Evolutionary conservation across 2,329 filamentous ascomycete genomes (phyloP), one percentile per base, ranked within the genome.

Genomic region (Cladophialophora bantiana): DNA sequence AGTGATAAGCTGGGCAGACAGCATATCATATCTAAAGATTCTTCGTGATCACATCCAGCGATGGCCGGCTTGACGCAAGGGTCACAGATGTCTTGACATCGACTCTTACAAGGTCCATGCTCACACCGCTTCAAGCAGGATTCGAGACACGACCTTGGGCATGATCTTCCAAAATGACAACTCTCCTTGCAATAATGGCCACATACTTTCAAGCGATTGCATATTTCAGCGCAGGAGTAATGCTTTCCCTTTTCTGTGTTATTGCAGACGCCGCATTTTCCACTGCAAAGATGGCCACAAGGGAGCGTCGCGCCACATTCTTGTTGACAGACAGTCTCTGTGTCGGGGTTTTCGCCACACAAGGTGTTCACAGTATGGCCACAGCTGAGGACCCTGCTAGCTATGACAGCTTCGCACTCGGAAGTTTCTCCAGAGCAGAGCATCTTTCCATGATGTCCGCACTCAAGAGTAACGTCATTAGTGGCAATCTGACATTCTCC

Each of bases 221-320:
- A 70, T n/a, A 62, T 62, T 3, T 66, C 32, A n/a, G 48, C 10
- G 60, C 68, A 70, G 4, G 13, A 13, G 15, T 55, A 34, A 53
- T 70, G 68, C 18, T 58, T 60, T 18, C 52, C 35, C 1, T 12
- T 3, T 4, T 55, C 32, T 9, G 40, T 55, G 34, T 45, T 32
- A 10, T 55, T 57, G 52, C 68, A 70, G 34, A 53, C 31, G 2
- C 56, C 50, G 52, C 68, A 70, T 36, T 34, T 64, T 12, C 62
- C 61, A 18, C n/a, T 38, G 59, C 73, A 75, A 7, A 4, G 62
- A 60, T 75, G 73, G 35, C 68, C 59, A 62, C 73, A 75, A 4
- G 34, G 7, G 7, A 74, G 62, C 20, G 59, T 45, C 36, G 61
- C 50, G 3, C 53, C 59, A 55, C 72, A 74, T 40, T 59, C 58